A percentile compares a stretch with the other conserved stretches of the same genome.
These are phyloP conservation scores for Brachypodium distachyon DNA, from an alignment of 202 grass and related monocot species.

Conservation along the genomic window DNA sequence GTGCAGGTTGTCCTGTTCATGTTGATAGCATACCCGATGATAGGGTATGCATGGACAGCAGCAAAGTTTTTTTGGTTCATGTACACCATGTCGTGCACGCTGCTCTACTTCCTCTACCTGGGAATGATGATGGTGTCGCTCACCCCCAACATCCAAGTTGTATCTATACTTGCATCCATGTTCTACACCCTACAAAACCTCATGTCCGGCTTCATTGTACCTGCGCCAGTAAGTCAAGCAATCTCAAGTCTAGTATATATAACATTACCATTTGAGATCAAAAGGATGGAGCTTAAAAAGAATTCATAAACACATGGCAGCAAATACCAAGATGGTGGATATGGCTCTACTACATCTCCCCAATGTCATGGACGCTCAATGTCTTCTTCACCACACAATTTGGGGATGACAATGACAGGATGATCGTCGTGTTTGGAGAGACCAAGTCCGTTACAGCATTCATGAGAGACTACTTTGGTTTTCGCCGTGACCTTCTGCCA, in stretches of 20 bases:
- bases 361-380: conserved; percentile 48
- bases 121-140: conserved; percentile 61
- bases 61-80: conserved; percentile 50
- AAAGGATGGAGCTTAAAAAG: not conserved
- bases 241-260: not conserved
- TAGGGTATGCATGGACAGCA: conserved; percentile 44
- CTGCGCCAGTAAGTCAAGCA: conserved; percentile 34
- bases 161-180: conserved; percentile 35
- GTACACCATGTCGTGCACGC: conserved; percentile 43
- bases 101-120: conserved; percentile 47
- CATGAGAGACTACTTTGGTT: conserved; percentile 47
- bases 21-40: conserved; percentile 40
- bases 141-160: conserved; percentile 53
- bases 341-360: conserved; percentile 60
- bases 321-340: conserved; percentile 70
- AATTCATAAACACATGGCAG: conserved; percentile 15
- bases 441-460: conserved; percentile 26
- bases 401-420: conserved; percentile 8
- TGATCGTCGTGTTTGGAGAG: conserved; percentile 40
- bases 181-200: conserved; percentile 43
- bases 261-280: not conserved
- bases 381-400: conserved; percentile 53
- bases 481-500: conserved; percentile 18
- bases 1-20: conserved; percentile 24
- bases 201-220: conserved; percentile 44